A percentile compares a stretch with the other conserved stretches of the same genome.
These are phyloP conservation scores for Solanum sejunctum DNA, from an alignment of 257 asterid genomes.

Conservation along the genomic window DNA sequence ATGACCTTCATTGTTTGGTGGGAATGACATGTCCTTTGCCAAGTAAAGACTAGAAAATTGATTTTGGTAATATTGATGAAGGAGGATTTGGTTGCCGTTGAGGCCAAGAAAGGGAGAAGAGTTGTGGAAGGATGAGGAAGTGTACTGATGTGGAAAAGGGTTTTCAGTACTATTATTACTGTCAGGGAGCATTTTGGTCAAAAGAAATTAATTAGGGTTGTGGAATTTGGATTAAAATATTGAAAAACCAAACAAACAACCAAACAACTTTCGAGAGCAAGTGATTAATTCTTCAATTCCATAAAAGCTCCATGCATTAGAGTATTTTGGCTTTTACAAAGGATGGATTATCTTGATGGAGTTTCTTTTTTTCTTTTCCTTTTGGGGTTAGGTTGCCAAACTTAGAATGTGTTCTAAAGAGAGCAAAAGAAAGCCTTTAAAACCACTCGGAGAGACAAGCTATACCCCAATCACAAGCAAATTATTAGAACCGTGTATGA, in stretches of 20 bases:
- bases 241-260: background rate
- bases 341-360: background rate
- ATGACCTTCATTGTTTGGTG: background rate
- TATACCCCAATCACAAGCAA: background rate
- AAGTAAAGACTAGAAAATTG: conserved; percentile 3
- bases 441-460: background rate
- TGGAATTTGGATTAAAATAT: background rate
- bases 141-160: conserved; percentile 29
- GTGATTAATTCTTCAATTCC: background rate
- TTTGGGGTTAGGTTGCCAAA: background rate
- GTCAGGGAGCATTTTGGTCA: conserved; percentile 24
- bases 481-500: background rate
- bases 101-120: conserved; percentile 14
- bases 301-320: background rate
- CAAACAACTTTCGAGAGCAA: background rate
- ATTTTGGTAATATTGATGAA: conserved; percentile 16
- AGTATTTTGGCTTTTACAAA: background rate
- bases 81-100: conserved; percentile 12
- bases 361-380: background rate
- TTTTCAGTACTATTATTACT: conserved; percentile 10
- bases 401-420: background rate
- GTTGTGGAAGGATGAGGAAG: conserved; percentile 10
- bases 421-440: background rate
- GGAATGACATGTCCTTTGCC: background rate
- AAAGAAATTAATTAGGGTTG: background rate